Conservation (phyloP, 306 rosid species). For the Rosa lucieae region DNA sequence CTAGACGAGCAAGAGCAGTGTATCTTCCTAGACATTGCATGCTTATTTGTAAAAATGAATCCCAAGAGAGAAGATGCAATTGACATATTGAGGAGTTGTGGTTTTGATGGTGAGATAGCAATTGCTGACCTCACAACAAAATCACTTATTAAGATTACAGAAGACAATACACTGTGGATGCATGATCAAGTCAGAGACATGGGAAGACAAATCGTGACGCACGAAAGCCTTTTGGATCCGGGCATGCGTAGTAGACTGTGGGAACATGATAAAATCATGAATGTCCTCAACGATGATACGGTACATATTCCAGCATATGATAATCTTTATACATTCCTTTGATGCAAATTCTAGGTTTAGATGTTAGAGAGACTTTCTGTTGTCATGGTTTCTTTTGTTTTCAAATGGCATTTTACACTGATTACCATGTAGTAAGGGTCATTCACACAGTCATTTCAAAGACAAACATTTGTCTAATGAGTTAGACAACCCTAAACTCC, state of each 20-base stretch:
- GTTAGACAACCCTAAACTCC: no score
- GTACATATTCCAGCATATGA: conserved; percentile 29
- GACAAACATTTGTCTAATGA: not conserved
- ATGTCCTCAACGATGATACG: conserved; percentile 40
- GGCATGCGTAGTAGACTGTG: conserved; percentile 61
- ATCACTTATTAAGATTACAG: conserved; percentile 51
- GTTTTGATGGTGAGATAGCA: conserved; percentile 50
- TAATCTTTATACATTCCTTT: not conserved
- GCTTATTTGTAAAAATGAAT: conserved; percentile 45
- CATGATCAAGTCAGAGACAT: conserved; percentile 72
- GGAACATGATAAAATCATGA: conserved; percentile 48
- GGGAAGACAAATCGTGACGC: conserved; percentile 61
- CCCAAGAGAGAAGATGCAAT: conserved; percentile 45
- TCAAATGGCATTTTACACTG: not conserved
- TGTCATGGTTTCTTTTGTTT: not conserved
- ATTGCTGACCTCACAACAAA: conserved; percentile 36
- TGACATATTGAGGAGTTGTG: conserved; percentile 59
- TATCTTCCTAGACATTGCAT: conserved; percentile 62
- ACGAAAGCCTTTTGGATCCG: conserved; percentile 33
- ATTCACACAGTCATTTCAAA: not conserved
- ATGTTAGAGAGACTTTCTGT: not conserved
- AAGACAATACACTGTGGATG: conserved; percentile 46
- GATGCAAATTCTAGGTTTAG: not conserved
- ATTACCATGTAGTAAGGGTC: not conserved
- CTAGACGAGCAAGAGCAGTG: conserved; percentile 50